phyloP scores from a whole-genome alignment of 768 basidiomycete species.

The Tulasnella sp. region DNA sequence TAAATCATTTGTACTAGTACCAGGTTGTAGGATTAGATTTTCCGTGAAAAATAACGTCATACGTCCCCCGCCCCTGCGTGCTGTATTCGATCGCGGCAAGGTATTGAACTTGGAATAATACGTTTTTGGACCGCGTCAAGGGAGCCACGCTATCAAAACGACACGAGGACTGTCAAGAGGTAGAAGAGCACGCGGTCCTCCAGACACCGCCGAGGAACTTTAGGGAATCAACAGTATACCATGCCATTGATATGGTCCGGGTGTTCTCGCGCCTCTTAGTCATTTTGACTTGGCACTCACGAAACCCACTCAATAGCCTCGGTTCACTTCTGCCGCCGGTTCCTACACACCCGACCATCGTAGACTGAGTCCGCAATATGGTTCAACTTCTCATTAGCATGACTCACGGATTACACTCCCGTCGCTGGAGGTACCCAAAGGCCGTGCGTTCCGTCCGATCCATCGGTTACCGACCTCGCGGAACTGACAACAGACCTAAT shows the following conservation, averaged over 20 bases:
- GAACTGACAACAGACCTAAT: no score
- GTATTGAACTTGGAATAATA: no score
- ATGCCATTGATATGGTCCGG: not conserved
- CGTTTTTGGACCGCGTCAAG: not conserved
- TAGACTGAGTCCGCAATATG: not conserved
- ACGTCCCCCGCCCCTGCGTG: no score
- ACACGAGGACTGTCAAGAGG: not conserved
- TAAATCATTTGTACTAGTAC: no score
- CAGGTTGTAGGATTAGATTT: no score
- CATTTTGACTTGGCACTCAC: not conserved
- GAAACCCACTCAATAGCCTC: no score
- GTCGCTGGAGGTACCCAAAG: not conserved
- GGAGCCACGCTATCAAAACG: not conserved
- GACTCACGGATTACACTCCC: not conserved
- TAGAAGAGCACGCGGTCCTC: not conserved
- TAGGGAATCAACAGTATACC: conserved; percentile 13
- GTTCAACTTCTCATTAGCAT: not conserved
- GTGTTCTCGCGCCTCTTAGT: not conserved
- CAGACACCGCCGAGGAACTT: conserved; percentile 10
- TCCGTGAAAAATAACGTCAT: no score
- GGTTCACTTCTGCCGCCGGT: no score
- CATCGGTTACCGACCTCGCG: no score
- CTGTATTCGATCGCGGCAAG: no score
- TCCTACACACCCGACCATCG: not conserved
- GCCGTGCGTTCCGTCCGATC: not conserved